These are phyloP conservation scores for Wallemia mellicola DNA, from an alignment of 1,284 basidiomycete genomes.

Conservation along the genomic window DNA sequence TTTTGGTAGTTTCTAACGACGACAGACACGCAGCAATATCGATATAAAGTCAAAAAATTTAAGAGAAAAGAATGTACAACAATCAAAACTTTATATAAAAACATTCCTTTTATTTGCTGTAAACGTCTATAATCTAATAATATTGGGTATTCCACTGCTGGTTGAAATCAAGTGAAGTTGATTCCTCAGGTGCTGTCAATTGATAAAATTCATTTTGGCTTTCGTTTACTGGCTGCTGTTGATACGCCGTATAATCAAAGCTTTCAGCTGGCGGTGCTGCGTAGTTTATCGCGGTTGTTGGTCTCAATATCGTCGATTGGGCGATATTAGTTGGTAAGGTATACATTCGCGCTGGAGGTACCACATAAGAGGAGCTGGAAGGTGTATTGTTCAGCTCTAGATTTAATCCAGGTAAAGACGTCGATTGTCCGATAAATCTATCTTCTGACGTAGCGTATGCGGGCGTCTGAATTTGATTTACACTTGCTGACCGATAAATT, in stretches of 20 bases:
- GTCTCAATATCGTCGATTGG: background rate
- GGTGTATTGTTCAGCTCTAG: background rate
- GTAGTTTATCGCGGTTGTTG: background rate
- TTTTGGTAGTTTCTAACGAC: background rate
- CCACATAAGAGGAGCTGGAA: background rate
- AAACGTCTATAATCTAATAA: background rate
- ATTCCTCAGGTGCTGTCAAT: background rate
- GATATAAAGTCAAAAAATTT: background rate
- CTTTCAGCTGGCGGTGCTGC: background rate
- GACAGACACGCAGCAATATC: background rate
- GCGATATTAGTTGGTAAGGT: background rate
- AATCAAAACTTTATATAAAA: background rate
- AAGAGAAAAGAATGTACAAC: background rate
- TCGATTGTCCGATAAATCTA: background rate
- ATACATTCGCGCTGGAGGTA: background rate
- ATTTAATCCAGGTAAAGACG: background rate
- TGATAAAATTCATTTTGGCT: background rate
- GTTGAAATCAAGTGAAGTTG: background rate
- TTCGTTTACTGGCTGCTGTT: background rate
- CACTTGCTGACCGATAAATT: background rate
- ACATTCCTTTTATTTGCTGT: background rate
- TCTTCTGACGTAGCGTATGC: background rate
- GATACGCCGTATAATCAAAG: too few species aligned
- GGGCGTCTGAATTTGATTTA: background rate
- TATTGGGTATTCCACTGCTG: background rate